phyloP scores from a whole-genome alignment of 768 basidiomycete genomes.

The Lactarius pseudohatsudake region DNA sequence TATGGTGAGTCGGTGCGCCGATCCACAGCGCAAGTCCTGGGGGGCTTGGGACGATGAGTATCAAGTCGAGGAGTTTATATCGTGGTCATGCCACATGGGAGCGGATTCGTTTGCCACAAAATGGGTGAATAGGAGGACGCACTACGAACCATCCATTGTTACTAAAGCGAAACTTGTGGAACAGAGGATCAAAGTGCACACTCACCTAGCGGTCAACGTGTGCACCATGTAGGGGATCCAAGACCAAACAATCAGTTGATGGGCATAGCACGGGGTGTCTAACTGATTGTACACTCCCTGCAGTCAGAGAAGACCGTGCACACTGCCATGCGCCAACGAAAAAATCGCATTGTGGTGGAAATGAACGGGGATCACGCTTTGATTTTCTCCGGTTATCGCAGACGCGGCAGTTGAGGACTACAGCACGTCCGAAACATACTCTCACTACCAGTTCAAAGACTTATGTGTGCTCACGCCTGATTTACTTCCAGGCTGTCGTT shows the following conservation, averaged over 20 bases:
- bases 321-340: not conserved
- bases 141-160: not conserved
- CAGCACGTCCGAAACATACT: not conserved
- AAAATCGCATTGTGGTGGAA: not conserved
- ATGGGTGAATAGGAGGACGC: not conserved
- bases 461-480: not conserved
- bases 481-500: not conserved
- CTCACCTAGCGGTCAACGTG: not conserved
- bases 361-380: not conserved
- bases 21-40: slow-evolving; percentile 8
- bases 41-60: not conserved
- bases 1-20: not conserved
- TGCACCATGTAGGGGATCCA: not conserved
- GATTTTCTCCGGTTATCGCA: not conserved
- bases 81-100: not conserved
- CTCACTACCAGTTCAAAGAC: not conserved
- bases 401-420: not conserved
- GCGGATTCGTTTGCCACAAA: slow-evolving; percentile 11
- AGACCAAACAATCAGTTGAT: not conserved
- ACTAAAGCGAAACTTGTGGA: not conserved
- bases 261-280: not conserved
- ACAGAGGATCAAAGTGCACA: not conserved
- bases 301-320: not conserved
- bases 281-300: too few relatives aligned
- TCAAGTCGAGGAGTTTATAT: slow-evolving; percentile 1